Percentiles rank a stretch among this genome's conserved stretches.
These are phyloP conservation scores for Leishmania turanica DNA, from an alignment of 208 protist species.

Conservation along the genomic window DNA sequence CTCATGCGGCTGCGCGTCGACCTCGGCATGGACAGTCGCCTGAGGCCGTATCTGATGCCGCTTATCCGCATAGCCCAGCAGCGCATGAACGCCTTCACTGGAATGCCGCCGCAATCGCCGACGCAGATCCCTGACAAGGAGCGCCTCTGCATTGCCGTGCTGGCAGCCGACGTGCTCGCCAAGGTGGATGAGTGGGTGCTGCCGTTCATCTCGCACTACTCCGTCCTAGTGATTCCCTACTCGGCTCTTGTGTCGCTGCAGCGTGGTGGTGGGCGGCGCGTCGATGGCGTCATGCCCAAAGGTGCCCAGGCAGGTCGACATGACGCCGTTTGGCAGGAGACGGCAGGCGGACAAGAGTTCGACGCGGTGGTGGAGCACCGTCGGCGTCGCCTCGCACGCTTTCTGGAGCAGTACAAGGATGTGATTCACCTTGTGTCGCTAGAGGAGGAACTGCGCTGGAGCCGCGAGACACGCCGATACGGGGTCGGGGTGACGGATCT, in stretches of 20 bases:
- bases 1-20: constrained; percentile 74
- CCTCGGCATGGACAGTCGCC: constrained; percentile 45
- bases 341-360: constrained; percentile 35
- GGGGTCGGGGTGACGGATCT: constrained; percentile 62
- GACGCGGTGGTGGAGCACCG: constrained; percentile 53
- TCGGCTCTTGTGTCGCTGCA: constrained; percentile 63
- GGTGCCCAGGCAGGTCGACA: constrained; percentile 33
- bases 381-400: constrained; percentile 46
- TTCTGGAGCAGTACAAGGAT: constrained; percentile 62
- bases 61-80: constrained; percentile 75
- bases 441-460: constrained; percentile 75
- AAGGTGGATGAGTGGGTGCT: constrained; percentile 75
- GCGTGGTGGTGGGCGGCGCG: constrained; percentile 43
- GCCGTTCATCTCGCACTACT: constrained; percentile 82
- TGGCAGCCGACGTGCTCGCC: constrained; percentile 78
- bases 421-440: constrained; percentile 81
- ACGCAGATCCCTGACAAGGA: constrained; percentile 47
- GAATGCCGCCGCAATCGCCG: constrained; percentile 71
- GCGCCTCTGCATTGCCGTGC: constrained; percentile 58
- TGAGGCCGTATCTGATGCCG: constrained; percentile 61
- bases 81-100: constrained; percentile 76
- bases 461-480: constrained; percentile 74
- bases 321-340: constrained; percentile 46
- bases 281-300: constrained; percentile 44
- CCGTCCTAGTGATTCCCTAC: constrained; percentile 78